These are phyloP conservation scores for Termitomyces heimii DNA, from an alignment of 768 basidiomycete genomes.

Conservation along the genomic window DNA sequence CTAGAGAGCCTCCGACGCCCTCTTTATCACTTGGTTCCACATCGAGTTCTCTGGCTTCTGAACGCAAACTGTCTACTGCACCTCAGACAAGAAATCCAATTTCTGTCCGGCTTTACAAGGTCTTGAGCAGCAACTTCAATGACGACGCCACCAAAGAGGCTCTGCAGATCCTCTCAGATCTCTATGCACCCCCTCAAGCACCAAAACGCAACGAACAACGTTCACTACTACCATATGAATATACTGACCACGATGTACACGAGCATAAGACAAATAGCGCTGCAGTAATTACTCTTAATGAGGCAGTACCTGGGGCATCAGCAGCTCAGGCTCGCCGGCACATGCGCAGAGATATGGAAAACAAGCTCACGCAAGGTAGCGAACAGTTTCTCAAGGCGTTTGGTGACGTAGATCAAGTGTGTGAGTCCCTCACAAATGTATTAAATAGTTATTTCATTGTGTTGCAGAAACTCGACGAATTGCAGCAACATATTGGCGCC, in stretches of 20 bases:
- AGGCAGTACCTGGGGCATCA: slow-evolving; percentile 48
- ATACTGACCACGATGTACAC: slow-evolving; percentile 26
- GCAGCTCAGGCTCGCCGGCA: slow-evolving; percentile 74
- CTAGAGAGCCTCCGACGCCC: slow-evolving; percentile 5
- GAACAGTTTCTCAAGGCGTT: slow-evolving; percentile 79
- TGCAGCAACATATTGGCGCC: slow-evolving; percentile 69
- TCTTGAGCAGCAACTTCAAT: slow-evolving; percentile 75
- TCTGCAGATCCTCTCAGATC: slow-evolving; percentile 72
- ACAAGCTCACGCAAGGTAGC: slow-evolving; percentile 75
- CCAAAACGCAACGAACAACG: slow-evolving; percentile 28
- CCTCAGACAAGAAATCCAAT: slow-evolving; percentile 59
- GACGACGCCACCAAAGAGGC: slow-evolving; percentile 78
- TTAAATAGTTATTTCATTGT: slow-evolving; percentile 1
- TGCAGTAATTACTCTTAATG: slow-evolving; percentile 18
- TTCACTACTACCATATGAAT: slow-evolving; percentile 16
- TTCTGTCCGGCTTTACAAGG: slow-evolving; percentile 85
- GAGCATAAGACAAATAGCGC: slow-evolving; percentile 18
- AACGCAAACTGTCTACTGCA: slow-evolving; percentile 16
- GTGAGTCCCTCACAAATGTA: slow-evolving; percentile 24
- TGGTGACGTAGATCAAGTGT: slow-evolving; percentile 84
- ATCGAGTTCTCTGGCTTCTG: slow-evolving; percentile 1
- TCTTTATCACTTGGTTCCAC: slow-evolving; percentile 8
- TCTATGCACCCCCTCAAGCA: slow-evolving; percentile 45
- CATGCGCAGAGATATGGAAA: slow-evolving; percentile 81
- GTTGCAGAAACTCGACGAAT: slow-evolving; percentile 71